Evolutionary conservation across 768 basidiomycete genomes (phyloP), one percentile per base, ranked within the genome.

Genomic region (Grammothele lineata): DNA sequence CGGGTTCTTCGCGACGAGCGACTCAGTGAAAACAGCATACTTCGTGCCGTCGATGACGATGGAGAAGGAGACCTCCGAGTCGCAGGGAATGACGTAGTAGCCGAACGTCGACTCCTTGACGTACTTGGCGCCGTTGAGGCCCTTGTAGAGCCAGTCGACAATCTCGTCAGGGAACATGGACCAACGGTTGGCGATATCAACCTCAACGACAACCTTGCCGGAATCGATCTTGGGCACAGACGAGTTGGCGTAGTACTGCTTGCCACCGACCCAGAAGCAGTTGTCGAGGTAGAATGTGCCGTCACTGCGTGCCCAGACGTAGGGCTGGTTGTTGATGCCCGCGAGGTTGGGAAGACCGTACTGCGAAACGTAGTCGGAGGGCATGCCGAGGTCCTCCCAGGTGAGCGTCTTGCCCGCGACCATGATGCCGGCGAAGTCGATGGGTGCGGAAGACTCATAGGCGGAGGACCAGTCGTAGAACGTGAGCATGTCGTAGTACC

Each of bases 401-500:
- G 39, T 33, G 43, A 53, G 32, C 7, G 51, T 40, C 11, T 33
- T 3, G 24, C 51, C 46, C 17, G 34, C 26, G 7, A 39, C 25
- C 6, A 47, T 37, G 46, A 48, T 35, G 18, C 51, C 51, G 15
- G 42, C 51, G 22, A 53, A 45, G 24, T 44, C 38, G 25, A 53
- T 37, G 37, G 41, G 45, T 26, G 34, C 19, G 23, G 40, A 30
- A 30, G 27, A 30, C 9, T 8, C 9, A 17, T 7, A n/a, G 18
- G 35, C 35, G 9, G 8, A 6, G 32, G 42, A 44, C 51, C 46
- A 53, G 34, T 53, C 46, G 34, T 40, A 53, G 27, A 43, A 36
- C 27, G 43, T 12, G 21, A 53, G 18, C 42, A 48, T 34, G 26
- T 53, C 51, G 39, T 53, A 53, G 46, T 48, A 48, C 51, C 46